Evolutionary conservation across 2,329 filamentous ascomycete genomes (phyloP).

Genomic region (Pyricularia grisea): DNA sequence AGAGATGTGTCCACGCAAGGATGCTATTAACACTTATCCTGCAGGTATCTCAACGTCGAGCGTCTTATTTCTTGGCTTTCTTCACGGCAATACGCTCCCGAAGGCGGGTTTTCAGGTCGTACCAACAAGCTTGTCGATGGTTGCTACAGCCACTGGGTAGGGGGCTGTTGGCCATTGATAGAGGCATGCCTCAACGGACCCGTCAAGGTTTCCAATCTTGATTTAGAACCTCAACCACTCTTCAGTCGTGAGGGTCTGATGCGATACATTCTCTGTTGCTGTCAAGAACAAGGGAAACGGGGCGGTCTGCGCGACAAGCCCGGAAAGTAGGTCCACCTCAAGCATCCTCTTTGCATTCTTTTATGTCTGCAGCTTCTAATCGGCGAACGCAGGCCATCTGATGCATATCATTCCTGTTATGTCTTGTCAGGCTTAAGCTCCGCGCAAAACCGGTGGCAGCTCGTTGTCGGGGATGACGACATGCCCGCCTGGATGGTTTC

Average conservation of each 20-base stretch:
- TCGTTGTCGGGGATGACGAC: conserved; percentile 14
- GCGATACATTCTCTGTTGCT: conserved; percentile 83
- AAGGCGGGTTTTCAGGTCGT: conserved; percentile 86
- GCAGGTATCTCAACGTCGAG: conserved; percentile 66
- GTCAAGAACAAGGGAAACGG: conserved; percentile 59
- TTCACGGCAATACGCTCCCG: conserved; percentile 78
- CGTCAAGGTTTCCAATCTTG: conserved; percentile 10
- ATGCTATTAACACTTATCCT: neutral
- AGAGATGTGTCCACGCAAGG: neutral
- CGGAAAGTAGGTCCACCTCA: conserved; percentile 53
- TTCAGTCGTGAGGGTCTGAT: conserved; percentile 81
- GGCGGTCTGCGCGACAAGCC: conserved; percentile 93
- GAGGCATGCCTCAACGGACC: conserved; percentile 64
- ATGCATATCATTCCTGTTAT: conserved; percentile 91
- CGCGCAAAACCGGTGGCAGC: conserved; percentile 60
- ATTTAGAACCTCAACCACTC: conserved; percentile 31
- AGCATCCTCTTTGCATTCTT: conserved; percentile 1
- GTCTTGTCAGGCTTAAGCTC: conserved; percentile 78
- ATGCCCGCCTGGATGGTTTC: conserved; percentile 30
- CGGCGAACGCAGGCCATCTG: conserved; percentile 51
- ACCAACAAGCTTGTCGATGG: conserved; percentile 98
- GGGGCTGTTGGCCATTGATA: conserved; percentile 85
- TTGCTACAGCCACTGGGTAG: conserved; percentile 97
- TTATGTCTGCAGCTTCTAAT: conserved; percentile 6
- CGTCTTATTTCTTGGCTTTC: conserved; percentile 80